Conservation (phyloP, 2,329 filamentous ascomycete genomes). For the Chaetomium olivaceum region DNA sequence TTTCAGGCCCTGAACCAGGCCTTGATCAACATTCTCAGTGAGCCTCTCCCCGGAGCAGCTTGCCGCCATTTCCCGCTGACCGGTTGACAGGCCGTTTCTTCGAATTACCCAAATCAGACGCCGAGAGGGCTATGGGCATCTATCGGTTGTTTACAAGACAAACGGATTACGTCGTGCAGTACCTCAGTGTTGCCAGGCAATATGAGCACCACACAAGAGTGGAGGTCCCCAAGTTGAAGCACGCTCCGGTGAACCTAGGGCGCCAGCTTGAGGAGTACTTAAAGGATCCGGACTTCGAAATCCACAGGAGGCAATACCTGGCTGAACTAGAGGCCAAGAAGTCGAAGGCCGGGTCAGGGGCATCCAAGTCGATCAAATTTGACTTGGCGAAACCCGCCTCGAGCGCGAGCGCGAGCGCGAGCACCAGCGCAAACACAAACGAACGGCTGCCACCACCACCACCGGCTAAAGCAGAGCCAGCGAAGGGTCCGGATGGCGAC, state of each 20-base stretch:
- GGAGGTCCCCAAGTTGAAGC: conserved; percentile 95
- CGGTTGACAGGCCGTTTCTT: conserved; percentile 79
- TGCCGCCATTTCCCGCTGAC: conserved; percentile 30
- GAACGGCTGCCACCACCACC: conserved; percentile 35
- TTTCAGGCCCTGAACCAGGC: conserved; percentile 97
- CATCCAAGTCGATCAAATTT: conserved; percentile 38
- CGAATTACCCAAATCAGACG: conserved; percentile 93
- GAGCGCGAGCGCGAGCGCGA: conserved; percentile 31
- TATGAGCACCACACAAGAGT: conserved; percentile 90
- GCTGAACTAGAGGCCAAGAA: conserved; percentile 77
- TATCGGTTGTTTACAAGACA: conserved; percentile 91
- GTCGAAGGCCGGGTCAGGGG: conserved; percentile 43
- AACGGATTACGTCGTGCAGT: conserved; percentile 90
- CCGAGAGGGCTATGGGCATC: conserved; percentile 85
- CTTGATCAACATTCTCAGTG: conserved; percentile 94
- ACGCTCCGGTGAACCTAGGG: conserved; percentile 88
- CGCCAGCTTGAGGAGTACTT: conserved; percentile 92
- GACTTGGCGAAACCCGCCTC: conserved; percentile 43
- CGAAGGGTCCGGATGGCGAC: conserved; percentile 70
- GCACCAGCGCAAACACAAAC: conserved; percentile 37
- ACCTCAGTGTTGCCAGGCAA: conserved; percentile 80
- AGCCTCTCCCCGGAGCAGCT: conserved; percentile 34
- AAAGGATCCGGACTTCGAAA: conserved; percentile 91
- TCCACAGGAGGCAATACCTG: conserved; percentile 87
- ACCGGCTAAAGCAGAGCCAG: conserved; percentile 45